These are phyloP conservation scores for Metarhizium sp. DNA, from an alignment of 2,329 filamentous ascomycete species.

Conservation along the genomic window DNA sequence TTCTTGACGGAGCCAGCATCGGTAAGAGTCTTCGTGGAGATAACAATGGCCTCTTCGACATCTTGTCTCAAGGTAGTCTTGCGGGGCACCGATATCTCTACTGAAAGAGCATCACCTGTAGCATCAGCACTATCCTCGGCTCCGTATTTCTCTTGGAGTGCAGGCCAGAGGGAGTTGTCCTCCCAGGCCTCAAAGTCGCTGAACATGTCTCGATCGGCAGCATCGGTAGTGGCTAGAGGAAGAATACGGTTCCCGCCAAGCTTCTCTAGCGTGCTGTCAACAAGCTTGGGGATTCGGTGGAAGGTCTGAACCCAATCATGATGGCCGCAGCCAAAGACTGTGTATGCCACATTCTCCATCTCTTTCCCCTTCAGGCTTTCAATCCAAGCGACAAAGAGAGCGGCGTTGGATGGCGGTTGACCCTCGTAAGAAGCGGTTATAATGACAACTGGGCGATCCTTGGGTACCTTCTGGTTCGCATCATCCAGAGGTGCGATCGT, in stretches of 20 bases:
- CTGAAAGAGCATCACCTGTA: slow-evolving; percentile 19
- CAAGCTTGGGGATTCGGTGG: slow-evolving; percentile 54
- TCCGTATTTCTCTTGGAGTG: slow-evolving; percentile 35
- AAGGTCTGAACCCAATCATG: slow-evolving; percentile 53
- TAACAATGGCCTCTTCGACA: slow-evolving; percentile 50
- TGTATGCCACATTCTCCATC: slow-evolving; percentile 49
- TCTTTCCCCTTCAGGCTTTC: slow-evolving; percentile 39
- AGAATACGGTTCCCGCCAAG: slow-evolving; percentile 24
- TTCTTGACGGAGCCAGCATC: slow-evolving; percentile 47
- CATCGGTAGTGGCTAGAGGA: slow-evolving; percentile 49
- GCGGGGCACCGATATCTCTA: slow-evolving; percentile 44
- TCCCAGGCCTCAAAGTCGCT: slow-evolving; percentile 59
- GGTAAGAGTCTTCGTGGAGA: slow-evolving; percentile 42
- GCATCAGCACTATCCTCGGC: slow-evolving; percentile 17
- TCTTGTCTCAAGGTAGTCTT: slow-evolving; percentile 53
- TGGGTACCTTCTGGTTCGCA: slow-evolving; percentile 50
- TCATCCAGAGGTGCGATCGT: slow-evolving; percentile 50
- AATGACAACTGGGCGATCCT: slow-evolving; percentile 52
- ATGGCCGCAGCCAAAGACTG: slow-evolving; percentile 60
- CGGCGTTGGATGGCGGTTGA: slow-evolving; percentile 63
- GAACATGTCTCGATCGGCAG: slow-evolving; percentile 55
- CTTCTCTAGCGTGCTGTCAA: slow-evolving; percentile 43
- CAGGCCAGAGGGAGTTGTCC: slow-evolving; percentile 43
- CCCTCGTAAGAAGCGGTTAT: slow-evolving; percentile 68
- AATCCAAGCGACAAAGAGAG: slow-evolving; percentile 59